phyloP scores from a whole-genome alignment of 108 stramenopile genomes.

The Discostella stelligeroides region DNA sequence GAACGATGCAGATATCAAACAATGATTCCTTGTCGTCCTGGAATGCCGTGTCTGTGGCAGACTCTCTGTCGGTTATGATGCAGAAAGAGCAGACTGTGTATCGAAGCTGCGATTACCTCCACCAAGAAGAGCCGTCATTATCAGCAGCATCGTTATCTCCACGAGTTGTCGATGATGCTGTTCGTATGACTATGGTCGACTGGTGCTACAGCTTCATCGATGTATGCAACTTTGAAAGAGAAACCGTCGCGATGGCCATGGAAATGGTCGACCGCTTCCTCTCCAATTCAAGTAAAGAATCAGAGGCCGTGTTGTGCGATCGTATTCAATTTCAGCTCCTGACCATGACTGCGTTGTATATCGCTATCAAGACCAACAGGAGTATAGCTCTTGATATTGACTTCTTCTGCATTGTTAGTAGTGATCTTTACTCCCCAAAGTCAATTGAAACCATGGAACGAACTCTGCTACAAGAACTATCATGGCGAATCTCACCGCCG shows the following conservation, averaged over 20 bases:
- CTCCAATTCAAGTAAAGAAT: not conserved
- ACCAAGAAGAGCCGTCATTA: no score
- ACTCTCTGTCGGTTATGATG: not conserved
- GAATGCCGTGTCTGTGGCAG: not conserved
- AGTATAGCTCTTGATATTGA: constrained; percentile 47
- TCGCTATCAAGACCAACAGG: constrained; percentile 62
- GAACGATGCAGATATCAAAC: no score
- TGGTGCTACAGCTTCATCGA: constrained; percentile 34
- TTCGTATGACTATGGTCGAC: constrained; percentile 13
- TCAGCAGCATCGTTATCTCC: no score
- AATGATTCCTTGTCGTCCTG: no score
- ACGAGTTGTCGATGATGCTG: not conserved
- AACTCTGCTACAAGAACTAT: constrained; percentile 33
- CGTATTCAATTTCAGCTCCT: constrained; percentile 58
- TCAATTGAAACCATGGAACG: constrained; percentile 66
- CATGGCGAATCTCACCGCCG: constrained; percentile 43
- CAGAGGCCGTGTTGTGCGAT: constrained; percentile 19
- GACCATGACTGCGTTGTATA: constrained; percentile 55
- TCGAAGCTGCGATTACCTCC: not conserved
- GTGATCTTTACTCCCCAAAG: constrained; percentile 43
- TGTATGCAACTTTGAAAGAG: constrained; percentile 12
- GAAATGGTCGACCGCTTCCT: constrained; percentile 30
- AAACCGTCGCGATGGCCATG: constrained; percentile 21
- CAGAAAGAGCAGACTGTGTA: not conserved
- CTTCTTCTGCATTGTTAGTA: constrained; percentile 53